Conservation (phyloP, 1,284 basidiomycete genomes). For the Thecaphora frezii region DNA sequence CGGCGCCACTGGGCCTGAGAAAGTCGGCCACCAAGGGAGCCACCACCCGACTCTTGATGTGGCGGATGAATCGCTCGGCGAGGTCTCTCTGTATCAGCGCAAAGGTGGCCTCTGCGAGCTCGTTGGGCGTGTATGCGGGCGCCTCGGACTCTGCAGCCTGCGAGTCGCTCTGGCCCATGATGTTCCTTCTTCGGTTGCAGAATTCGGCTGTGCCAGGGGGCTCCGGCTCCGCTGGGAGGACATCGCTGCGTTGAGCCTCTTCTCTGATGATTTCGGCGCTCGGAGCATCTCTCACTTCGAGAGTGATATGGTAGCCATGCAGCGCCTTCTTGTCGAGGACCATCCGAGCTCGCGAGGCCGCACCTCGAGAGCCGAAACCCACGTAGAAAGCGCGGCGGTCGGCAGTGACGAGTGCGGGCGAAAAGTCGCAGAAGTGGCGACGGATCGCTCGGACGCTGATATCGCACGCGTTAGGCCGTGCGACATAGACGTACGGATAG, state of each 20-base stretch:
- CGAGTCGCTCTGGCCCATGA: neutral
- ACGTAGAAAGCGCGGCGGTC: constrained; percentile 57
- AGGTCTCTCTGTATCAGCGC: constrained; percentile 70
- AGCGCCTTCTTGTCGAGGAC: constrained; percentile 6
- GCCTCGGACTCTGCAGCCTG: constrained; percentile 49
- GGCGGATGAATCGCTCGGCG: constrained; percentile 67
- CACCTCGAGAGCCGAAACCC: constrained; percentile 9
- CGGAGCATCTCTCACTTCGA: constrained; percentile 5
- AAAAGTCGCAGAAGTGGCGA: constrained; percentile 33
- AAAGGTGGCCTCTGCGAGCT: constrained; percentile 68
- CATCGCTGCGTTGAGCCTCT: neutral
- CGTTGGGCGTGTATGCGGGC: constrained; percentile 66
- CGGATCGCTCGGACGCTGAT: constrained; percentile 39
- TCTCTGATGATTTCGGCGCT: neutral
- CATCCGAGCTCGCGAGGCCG: constrained; percentile 5
- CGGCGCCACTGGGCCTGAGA: constrained; percentile 63
- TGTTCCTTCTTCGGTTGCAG: neutral
- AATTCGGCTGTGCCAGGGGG: neutral
- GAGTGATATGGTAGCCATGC: constrained; percentile 3
- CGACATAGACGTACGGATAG: constrained; percentile 38
- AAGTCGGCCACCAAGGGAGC: constrained; percentile 66
- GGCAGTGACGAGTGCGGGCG: constrained; percentile 43
- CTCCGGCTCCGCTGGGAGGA: neutral
- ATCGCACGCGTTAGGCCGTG: constrained; percentile 24
- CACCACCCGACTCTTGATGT: constrained; percentile 71